Evolutionary conservation across 2,329 filamentous ascomycete genomes (phyloP), one percentile per base, ranked within the genome.

Genomic region (Cercospora sojina): DNA sequence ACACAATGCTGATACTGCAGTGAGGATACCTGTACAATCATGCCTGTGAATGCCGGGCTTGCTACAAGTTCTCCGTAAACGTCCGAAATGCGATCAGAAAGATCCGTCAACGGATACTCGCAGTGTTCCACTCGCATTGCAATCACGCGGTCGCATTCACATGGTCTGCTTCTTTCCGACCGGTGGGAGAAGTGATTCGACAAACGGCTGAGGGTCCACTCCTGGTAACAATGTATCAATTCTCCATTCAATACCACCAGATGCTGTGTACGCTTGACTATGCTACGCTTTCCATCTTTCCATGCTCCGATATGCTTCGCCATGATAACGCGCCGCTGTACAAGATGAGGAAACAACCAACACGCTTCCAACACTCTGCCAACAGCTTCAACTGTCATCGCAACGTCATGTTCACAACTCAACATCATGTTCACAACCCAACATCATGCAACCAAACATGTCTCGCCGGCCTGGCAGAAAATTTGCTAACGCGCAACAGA

Each of bases 401-500:
- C 35, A n/a, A n/a, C 35, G 16, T 41, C 35, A n/a, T 38, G 35
- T 6, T 38, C 13, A 38, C 35, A 38, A 38, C 3, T 5, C 13
- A 38, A 38, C 13, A n/a, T 3, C 35, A 23, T 25, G 3, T 27
- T 57, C 35, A 64, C 16, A 59, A n/a, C 12, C 62, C 62, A 16
- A 67, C 65, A 32, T 41, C 61, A 47, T 67, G 65, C 41, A 25
- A 20, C 65, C 65, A 67, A 49, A 67, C 77, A 67, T 79, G 74
- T 72, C 83, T 81, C 70, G 80, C 77, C 8, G 75, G 74, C 60
- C 83, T 77, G 2, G 81, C 79, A 59, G 76, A 78, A 68, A 80
- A 84, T 1, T 80, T 80, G 66, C 80, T 81, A 6, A 80, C 79
- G 29, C 76, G 75, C 51, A 84, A 73, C 60, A 84, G 78, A n/a